A percentile compares a stretch with the other conserved stretches of the same genome.
Evolutionary conservation across 1,139 yeast genomes (phyloP).

Genomic region (Pichia sp.): DNA sequence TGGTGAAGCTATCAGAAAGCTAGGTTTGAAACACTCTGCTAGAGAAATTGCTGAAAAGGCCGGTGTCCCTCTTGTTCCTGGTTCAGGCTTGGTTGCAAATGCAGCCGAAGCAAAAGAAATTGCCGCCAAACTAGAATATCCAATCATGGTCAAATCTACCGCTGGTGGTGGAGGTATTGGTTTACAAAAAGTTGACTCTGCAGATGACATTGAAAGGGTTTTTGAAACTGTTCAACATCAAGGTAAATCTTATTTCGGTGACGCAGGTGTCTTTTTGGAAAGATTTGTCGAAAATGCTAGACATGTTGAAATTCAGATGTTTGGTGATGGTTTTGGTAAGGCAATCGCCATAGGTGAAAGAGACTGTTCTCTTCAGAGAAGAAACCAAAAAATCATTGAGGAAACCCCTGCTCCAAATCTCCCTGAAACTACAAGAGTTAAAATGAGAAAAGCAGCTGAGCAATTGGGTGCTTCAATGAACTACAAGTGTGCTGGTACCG

Average conservation of each 20-base stretch:
- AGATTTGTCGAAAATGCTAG: constrained; percentile 90
- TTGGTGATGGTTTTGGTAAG: constrained; percentile 90
- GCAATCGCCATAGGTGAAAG: constrained; percentile 95
- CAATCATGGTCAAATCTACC: constrained; percentile 93
- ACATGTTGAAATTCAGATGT: constrained; percentile 94
- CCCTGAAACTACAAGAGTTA: constrained; percentile 69
- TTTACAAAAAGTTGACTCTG: constrained; percentile 83
- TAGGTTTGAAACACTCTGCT: constrained; percentile 94
- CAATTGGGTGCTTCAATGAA: constrained; percentile 74
- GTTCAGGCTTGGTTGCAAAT: constrained; percentile 72
- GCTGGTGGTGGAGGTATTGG: constrained; percentile 99
- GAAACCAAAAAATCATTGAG: constrained; percentile 93
- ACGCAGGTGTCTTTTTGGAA: constrained; percentile 91
- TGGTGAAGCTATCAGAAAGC: constrained; percentile 83
- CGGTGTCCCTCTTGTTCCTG: constrained; percentile 92
- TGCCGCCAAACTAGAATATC: constrained; percentile 80
- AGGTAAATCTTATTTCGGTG: constrained; percentile 89
- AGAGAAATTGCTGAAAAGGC: constrained; percentile 87
- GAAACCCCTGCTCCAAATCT: constrained; percentile 97
- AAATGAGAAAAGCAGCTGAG: constrained; percentile 82
- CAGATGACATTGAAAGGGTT: constrained; percentile 72
- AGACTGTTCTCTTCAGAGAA: constrained; percentile 94
- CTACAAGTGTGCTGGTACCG: constrained; percentile 96
- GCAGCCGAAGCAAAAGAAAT: constrained; percentile 69
- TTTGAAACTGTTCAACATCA: constrained; percentile 91